Percentiles rank a stretch among this genome's conserved stretches.
These are phyloP conservation scores for Termitomyces sp. DNA, from an alignment of 768 basidiomycete species.

Conservation along the genomic window DNA sequence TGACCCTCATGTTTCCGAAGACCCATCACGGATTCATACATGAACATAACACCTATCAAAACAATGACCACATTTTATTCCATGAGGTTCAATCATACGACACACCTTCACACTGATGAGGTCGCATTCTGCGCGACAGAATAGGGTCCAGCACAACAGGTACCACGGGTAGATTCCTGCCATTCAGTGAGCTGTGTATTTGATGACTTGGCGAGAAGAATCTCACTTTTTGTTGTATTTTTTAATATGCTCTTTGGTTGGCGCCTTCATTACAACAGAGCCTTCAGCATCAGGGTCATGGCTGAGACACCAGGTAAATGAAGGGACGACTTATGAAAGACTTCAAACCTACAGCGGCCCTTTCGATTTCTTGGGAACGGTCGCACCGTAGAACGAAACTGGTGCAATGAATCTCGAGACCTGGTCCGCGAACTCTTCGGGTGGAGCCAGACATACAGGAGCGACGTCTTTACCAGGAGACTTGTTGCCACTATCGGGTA, in stretches of 20 bases:
- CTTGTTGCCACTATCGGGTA: not conserved
- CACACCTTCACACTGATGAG: slow-evolving; percentile 85
- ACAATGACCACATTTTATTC: not conserved
- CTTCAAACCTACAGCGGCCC: slow-evolving; percentile 37
- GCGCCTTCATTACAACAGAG: slow-evolving; percentile 83
- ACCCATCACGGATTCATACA: slow-evolving; percentile 97
- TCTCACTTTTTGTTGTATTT: slow-evolving; percentile 67
- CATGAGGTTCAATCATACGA: not conserved
- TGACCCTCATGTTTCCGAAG: slow-evolving; percentile 85
- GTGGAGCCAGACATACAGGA: not conserved
- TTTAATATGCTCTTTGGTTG: slow-evolving; percentile 58
- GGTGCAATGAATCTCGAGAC: slow-evolving; percentile 40
- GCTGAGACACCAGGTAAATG: slow-evolving; percentile 26
- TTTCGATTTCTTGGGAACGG: slow-evolving; percentile 29
- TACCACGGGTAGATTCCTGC: slow-evolving; percentile 57
- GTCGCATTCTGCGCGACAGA: slow-evolving; percentile 67
- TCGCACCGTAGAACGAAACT: slow-evolving; percentile 55
- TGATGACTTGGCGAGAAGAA: not conserved
- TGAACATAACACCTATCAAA: slow-evolving; percentile 64
- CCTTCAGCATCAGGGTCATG: slow-evolving; percentile 73
- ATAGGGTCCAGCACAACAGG: slow-evolving; percentile 89
- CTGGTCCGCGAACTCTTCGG: slow-evolving; percentile 6
- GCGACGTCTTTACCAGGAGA: slow-evolving; percentile 8
- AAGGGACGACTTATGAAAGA: not conserved
- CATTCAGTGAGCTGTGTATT: not conserved